Percentiles rank a stretch among this genome's conserved stretches.
Evolutionary conservation across 2,329 filamentous ascomycete species (phyloP).

Genomic region (Fusarium torreyae): DNA sequence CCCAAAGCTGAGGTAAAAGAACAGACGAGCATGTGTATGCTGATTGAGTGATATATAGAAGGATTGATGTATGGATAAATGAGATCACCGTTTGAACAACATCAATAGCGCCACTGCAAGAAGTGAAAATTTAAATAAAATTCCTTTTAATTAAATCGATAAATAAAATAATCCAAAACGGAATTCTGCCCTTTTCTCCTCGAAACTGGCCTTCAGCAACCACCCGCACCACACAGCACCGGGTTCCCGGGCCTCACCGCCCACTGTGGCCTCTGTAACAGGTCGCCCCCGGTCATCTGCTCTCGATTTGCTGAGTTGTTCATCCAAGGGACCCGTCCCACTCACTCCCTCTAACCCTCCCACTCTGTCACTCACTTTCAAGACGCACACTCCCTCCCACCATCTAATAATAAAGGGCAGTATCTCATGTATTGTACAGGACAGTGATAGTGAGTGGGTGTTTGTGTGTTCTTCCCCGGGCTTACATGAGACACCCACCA

Average conservation of each 20-base stretch:
- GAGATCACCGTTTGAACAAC: background rate
- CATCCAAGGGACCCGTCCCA: slow-evolving; percentile 25
- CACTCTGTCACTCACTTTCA: slow-evolving; percentile 17
- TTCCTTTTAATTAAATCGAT: background rate
- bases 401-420: slow-evolving; percentile 29
- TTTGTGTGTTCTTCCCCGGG: slow-evolving; percentile 29
- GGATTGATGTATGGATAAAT: background rate
- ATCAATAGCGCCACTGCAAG: background rate
- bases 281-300: slow-evolving; percentile 55
- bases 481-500: slow-evolving; percentile 39
- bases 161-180: slow-evolving; percentile 19
- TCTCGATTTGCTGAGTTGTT: slow-evolving; percentile 55
- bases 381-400: slow-evolving; percentile 42
- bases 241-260: slow-evolving; percentile 47
- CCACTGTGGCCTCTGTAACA: slow-evolving; percentile 38
- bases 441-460: slow-evolving; percentile 2
- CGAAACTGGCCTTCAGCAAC: background rate
- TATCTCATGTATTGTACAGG: slow-evolving; percentile 4
- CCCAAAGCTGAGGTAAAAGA: background rate
- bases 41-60: background rate
- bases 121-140: slow-evolving; percentile 19
- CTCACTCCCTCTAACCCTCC: slow-evolving; percentile 5
- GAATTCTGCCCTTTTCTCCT: slow-evolving; percentile 4
- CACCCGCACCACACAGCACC: slow-evolving; percentile 40
- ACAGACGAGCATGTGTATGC: too few species aligned